Evolutionary conservation across 345 rosid species (phyloP), one percentile per base, ranked within the genome.

Genomic region (Gossypium turneri): DNA sequence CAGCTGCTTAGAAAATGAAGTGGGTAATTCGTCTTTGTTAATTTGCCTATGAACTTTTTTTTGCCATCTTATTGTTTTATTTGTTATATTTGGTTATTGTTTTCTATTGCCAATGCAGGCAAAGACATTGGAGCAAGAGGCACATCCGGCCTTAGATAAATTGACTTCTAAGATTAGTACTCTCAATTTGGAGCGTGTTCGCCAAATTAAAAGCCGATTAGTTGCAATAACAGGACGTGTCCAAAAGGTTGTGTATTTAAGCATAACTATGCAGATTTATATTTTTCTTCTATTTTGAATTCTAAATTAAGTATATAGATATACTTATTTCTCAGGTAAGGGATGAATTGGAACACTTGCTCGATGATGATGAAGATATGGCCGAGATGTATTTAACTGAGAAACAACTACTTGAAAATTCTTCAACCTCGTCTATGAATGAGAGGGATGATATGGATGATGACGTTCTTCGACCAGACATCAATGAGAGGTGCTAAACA

Each of bases 341-440:
- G 81, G 98, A 93, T 83, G 97, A 95, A 61, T 81, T 94, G 75
- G 99, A 93, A 79, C 96, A 94, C 72, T 82, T 94, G 77, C 86
- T 94, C 72, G 99, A 94, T 77, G 98, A 92, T 78, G 99, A 93
- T 78, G 99, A 91, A 52, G 99, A 94, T 82, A 94, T 94, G 98
- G 96, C 96, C 47, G 98, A 93, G 89, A 90, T 94, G 99, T 94
- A 94, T 83, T 86, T 93, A 72, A 94, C 98, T 0, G 99, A 88
- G 75, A 93, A 94, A 70, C 92, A 84, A 76, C 88, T 85, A 83
- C 84, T 90, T 76, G 98, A 93, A 75, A 80, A 85, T 67, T 90
- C 96, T n/a, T 86, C 97, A 7, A 62, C 81, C 72, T 82, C 90
- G 55, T 88, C 94, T 16, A 81, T 87, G 67, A 81, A 85, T 77